Conservation (phyloP, 345 rosid species). For the Lenwebbia sp. region DNA sequence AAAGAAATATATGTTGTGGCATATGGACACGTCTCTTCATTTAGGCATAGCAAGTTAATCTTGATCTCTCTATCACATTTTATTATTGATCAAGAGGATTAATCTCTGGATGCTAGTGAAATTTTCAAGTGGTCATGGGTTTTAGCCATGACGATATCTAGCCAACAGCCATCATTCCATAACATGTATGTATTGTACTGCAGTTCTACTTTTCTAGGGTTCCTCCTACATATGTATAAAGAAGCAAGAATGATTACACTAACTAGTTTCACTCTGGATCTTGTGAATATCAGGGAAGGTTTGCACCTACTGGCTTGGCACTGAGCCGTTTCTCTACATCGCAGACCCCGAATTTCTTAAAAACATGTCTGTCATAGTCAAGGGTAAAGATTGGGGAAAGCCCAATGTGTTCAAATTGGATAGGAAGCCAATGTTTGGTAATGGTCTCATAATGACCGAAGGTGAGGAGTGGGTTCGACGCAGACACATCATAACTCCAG, state of each 20-base stretch:
- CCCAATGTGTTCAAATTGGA: slow-evolving; percentile 75
- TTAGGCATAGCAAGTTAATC: neutral
- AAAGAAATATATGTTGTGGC: neutral
- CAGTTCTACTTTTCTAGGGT: neutral
- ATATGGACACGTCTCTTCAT: neutral
- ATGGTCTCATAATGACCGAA: slow-evolving; percentile 83
- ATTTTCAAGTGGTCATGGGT: neutral
- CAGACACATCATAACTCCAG: slow-evolving; percentile 84
- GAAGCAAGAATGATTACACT: neutral
- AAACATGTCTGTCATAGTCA: slow-evolving; percentile 51
- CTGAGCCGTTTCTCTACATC: slow-evolving; percentile 81
- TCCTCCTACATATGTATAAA: neutral
- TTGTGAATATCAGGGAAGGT: slow-evolving; percentile 54
- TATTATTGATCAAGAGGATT: neutral
- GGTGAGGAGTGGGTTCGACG: slow-evolving; percentile 94
- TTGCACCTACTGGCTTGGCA: slow-evolving; percentile 88
- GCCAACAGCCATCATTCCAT: neutral
- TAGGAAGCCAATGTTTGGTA: slow-evolving; percentile 89
- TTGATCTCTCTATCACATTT: neutral
- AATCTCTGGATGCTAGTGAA: neutral
- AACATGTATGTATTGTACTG: neutral
- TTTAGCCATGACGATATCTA: neutral
- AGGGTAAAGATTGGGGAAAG: slow-evolving; percentile 95
- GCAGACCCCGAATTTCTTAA: slow-evolving; percentile 85
- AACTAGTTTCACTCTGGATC: neutral